phyloP scores from a whole-genome alignment of 2,329 filamentous ascomycete genomes.

The Diaporthe ampelina region DNA sequence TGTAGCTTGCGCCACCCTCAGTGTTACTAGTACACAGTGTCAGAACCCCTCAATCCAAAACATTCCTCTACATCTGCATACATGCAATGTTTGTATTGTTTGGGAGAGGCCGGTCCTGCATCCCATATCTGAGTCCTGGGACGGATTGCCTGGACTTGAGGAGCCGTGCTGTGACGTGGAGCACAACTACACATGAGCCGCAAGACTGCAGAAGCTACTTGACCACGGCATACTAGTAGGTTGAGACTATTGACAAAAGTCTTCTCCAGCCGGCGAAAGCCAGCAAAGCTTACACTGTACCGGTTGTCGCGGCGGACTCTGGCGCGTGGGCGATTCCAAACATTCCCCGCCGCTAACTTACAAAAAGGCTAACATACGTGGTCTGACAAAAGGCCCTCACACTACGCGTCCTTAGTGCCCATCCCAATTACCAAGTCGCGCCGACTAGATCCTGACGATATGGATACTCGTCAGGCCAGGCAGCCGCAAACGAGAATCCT shows the following conservation, averaged over 20 bases:
- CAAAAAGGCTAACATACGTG: not conserved
- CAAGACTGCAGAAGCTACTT: not conserved
- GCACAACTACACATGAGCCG: too few relatives aligned
- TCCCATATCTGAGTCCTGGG: not conserved
- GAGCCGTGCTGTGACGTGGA: too few relatives aligned
- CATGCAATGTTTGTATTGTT: too few relatives aligned
- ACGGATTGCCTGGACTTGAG: too few relatives aligned
- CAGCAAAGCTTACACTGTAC: not conserved
- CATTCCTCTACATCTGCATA: not conserved
- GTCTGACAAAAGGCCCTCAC: constrained; percentile 14
- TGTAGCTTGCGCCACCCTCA: not conserved
- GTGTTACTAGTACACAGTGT: not conserved
- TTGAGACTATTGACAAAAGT: not conserved
- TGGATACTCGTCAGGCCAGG: not conserved
- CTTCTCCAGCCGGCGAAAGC: not conserved
- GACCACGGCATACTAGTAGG: not conserved
- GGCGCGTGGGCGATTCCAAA: not conserved
- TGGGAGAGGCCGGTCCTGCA: not conserved
- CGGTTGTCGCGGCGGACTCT: not conserved
- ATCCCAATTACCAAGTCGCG: constrained; percentile 17
- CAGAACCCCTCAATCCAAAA: not conserved
- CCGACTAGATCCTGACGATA: not conserved
- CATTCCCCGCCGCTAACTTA: not conserved
- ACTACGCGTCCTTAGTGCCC: not conserved
- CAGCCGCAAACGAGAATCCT: constrained; percentile 15